Evolutionary conservation across 23 red algal genomes (phyloP).

Genomic region (Pyropia yezoensis): DNA sequence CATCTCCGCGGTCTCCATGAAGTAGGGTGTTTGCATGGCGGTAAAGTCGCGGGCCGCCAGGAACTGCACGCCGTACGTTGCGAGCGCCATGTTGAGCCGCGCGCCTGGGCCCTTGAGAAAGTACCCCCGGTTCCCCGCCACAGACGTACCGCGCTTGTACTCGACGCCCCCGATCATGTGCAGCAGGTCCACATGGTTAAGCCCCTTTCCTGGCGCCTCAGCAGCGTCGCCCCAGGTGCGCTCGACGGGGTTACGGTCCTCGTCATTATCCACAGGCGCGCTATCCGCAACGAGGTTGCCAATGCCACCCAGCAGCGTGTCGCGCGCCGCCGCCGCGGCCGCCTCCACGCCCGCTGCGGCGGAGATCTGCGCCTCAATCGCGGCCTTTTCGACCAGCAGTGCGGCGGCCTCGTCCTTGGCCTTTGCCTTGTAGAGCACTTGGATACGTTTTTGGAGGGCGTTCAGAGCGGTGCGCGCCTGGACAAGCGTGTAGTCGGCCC

Average conservation of each 20-base stretch:
- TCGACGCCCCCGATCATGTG: conserved; percentile 91
- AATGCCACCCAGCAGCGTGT: conserved; percentile 52
- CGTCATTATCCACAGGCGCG: conserved; percentile 65
- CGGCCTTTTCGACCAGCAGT: conserved; percentile 21
- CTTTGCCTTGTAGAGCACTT: conserved; percentile 26
- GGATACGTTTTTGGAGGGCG: conserved; percentile 47
- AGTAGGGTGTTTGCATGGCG: conserved; percentile 83
- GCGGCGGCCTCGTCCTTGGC: conserved; percentile 44
- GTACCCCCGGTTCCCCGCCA: conserved; percentile 88
- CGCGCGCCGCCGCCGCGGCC: conserved; percentile 48
- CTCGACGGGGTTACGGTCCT: conserved; percentile 80
- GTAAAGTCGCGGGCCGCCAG: conserved; percentile 52
- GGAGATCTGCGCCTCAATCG: conserved; percentile 25
- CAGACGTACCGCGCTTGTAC: conserved; percentile 70
- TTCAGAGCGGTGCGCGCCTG: conserved; percentile 68
- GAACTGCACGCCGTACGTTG: conserved; percentile 83
- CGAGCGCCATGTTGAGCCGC: conserved; percentile 84
- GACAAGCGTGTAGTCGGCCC: conserved; percentile 59
- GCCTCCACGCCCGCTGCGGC: too few relatives aligned
- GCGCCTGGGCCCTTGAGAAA: conserved; percentile 86
- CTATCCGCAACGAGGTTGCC: conserved; percentile 87
- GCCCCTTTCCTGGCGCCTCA: conserved; percentile 33
- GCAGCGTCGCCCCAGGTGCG: conserved; percentile 63
- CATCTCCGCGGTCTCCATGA: conserved; percentile 97
- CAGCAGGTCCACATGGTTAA: conserved; percentile 93